Evolutionary conservation across 768 basidiomycete genomes (phyloP).

Genomic region (Sarcomyxa edulis): DNA sequence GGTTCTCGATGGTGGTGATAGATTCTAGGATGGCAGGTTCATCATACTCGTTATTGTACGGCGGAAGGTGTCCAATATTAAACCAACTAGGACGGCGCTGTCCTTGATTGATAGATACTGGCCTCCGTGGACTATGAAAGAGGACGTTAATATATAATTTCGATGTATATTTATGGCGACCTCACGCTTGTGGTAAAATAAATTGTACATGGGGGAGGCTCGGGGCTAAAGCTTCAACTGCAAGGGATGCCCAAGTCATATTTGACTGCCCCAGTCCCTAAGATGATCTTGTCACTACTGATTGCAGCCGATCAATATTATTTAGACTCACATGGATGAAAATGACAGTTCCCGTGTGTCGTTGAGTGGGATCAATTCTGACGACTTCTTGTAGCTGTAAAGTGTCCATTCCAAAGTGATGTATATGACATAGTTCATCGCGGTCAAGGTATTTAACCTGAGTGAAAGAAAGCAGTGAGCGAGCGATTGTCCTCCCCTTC

Average conservation of each 20-base stretch:
- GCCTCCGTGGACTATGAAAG: conserved; percentile 18
- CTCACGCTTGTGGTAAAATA: conserved; percentile 40
- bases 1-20: conserved; percentile 26
- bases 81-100: conserved; percentile 35
- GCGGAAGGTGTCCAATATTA: conserved; percentile 31
- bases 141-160: neutral
- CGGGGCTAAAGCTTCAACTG: conserved; percentile 26
- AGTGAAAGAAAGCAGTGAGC: no score
- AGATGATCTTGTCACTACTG: neutral
- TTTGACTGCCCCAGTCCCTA: conserved; percentile 37
- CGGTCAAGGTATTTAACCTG: no score
- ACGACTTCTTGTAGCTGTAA: conserved; percentile 9
- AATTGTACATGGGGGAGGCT: conserved; percentile 34
- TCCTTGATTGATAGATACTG: conserved; percentile 23
- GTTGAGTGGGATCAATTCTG: conserved; percentile 14
- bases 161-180: neutral
- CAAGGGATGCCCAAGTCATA: conserved; percentile 28
- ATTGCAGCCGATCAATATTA: neutral
- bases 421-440: no score
- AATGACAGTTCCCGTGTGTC: conserved; percentile 66
- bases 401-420: no score
- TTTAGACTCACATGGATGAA: conserved; percentile 71
- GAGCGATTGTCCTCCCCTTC: no score
- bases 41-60: conserved; percentile 29
- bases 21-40: conserved; percentile 27